Evolutionary conservation across 495 filamentous ascomycete genomes (phyloP).

Genomic region (Aspergillus mulundensis): DNA sequence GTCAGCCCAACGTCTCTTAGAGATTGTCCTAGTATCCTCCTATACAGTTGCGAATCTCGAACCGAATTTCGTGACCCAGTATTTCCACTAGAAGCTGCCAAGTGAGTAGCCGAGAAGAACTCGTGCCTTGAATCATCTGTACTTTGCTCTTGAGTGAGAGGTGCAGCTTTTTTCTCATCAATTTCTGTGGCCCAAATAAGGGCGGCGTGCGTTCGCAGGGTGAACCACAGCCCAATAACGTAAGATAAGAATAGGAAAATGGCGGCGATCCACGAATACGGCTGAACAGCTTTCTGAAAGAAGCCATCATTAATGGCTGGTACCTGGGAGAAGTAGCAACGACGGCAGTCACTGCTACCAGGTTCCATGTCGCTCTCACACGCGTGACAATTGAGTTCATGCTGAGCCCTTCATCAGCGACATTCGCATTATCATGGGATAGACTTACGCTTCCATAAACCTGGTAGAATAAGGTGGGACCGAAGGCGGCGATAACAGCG

Average conservation of each 20-base stretch:
- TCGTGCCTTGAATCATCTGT: slow-evolving; percentile 40
- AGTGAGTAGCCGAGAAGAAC: slow-evolving; percentile 26
- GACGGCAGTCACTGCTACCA: slow-evolving; percentile 67
- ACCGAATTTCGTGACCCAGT: slow-evolving; percentile 43
- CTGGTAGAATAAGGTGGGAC: slow-evolving; percentile 97
- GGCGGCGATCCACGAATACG: slow-evolving; percentile 87
- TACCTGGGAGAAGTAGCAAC: slow-evolving; percentile 89
- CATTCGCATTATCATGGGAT: neutral
- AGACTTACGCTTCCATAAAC: slow-evolving; percentile 87
- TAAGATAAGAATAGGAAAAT: slow-evolving; percentile 87
- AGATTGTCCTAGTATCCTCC: slow-evolving; percentile 87
- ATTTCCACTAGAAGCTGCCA: slow-evolving; percentile 27
- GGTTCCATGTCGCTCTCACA: slow-evolving; percentile 54
- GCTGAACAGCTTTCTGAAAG: slow-evolving; percentile 82
- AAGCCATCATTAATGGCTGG: slow-evolving; percentile 84
- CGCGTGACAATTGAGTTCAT: slow-evolving; percentile 84
- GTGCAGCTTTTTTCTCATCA: slow-evolving; percentile 74
- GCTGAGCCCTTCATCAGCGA: slow-evolving; percentile 46
- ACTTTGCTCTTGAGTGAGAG: slow-evolving; percentile 33
- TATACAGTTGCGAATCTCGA: slow-evolving; percentile 85
- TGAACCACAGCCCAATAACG: slow-evolving; percentile 93
- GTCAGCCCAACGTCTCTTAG: slow-evolving; percentile 71
- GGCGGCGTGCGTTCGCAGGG: slow-evolving; percentile 90
- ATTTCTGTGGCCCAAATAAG: slow-evolving; percentile 90
- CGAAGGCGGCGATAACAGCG: slow-evolving; percentile 94